These are phyloP conservation scores for Spiraea crenata DNA, from an alignment of 331 rosid genomes.

Conservation along the genomic window DNA sequence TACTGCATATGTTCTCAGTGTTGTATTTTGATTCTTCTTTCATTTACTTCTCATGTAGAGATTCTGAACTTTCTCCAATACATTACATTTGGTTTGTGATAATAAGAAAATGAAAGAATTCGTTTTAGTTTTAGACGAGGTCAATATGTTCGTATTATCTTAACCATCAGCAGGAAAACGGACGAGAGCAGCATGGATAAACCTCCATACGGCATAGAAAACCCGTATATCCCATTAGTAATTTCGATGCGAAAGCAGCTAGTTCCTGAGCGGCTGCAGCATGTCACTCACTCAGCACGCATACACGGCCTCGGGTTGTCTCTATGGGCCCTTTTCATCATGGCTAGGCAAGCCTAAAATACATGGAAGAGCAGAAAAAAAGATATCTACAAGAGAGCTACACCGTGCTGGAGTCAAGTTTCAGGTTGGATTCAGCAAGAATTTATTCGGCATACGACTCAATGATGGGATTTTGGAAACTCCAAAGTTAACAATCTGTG, in stretches of 20 bases:
- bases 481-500: background rate
- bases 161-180: background rate
- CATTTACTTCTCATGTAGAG: too few species aligned
- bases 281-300: background rate
- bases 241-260: constrained; percentile 5
- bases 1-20: too few species aligned
- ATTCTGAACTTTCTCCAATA: too few species aligned
- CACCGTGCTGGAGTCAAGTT: constrained; percentile 24
- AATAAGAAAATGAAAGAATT: too few species aligned
- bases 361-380: constrained; percentile 24
- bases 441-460: constrained; percentile 16
- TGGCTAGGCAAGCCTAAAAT: background rate
- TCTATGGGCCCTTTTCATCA: constrained; percentile 34
- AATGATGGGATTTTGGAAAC: constrained; percentile 23
- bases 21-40: too few species aligned
- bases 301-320: constrained; percentile 25
- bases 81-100: too few species aligned
- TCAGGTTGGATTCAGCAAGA: background rate
- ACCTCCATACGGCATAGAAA: background rate
- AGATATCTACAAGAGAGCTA: constrained; percentile 18
- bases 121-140: too few species aligned
- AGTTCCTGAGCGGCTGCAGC: constrained; percentile 21
- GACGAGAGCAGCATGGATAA: background rate
- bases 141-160: too few species aligned
- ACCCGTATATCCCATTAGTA: background rate